phyloP scores from a whole-genome alignment of 2,329 filamentous ascomycete genomes.

The Fonsecaea pugnacius region DNA sequence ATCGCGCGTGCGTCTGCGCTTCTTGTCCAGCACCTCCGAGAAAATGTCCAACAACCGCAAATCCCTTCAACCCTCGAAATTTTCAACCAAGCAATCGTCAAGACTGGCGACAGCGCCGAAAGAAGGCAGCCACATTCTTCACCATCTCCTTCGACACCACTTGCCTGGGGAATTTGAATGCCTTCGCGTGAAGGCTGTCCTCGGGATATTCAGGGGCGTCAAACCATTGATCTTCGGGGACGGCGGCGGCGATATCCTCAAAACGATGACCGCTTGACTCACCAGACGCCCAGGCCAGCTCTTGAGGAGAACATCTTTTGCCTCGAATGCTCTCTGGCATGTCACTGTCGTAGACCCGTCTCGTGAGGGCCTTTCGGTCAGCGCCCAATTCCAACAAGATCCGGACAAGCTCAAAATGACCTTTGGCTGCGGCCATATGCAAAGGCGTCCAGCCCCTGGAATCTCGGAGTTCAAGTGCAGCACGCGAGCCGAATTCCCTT shows the following conservation, averaged over 20 bases:
- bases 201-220: constrained; percentile 9
- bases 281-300: constrained; percentile 10
- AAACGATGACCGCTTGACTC: background rate
- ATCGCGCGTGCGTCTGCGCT: background rate
- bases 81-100: background rate
- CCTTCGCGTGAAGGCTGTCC: background rate
- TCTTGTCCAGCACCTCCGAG: background rate
- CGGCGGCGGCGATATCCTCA: background rate
- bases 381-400: constrained; percentile 10
- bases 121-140: background rate
- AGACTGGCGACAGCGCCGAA: background rate
- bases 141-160: background rate
- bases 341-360: background rate
- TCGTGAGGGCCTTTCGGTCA: constrained; percentile 13
- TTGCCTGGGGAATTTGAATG: background rate
- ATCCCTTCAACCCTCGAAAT: background rate
- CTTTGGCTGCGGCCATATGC: constrained; percentile 16
- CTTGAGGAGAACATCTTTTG: background rate
- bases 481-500: background rate
- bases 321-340: constrained; percentile 6
- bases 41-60: background rate
- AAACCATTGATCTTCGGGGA: constrained; percentile 3
- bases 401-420: constrained; percentile 14
- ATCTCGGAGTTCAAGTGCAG: constrained; percentile 5
- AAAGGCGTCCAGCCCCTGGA: constrained; percentile 17